These are phyloP conservation scores for Triglochin maritima DNA, from an alignment of 106 monocot genomes.

Conservation along the genomic window DNA sequence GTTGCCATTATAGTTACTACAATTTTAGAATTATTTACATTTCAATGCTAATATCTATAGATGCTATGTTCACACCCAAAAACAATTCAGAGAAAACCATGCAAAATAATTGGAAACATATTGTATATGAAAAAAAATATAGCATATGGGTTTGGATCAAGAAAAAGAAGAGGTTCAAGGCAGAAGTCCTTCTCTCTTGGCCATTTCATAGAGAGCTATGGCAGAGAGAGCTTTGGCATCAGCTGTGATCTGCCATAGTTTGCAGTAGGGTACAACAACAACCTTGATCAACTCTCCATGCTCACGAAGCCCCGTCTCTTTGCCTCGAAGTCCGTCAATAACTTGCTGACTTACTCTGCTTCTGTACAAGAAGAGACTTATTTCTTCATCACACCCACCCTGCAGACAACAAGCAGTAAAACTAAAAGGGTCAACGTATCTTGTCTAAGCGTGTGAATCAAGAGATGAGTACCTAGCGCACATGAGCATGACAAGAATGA, in stretches of 20 bases:
- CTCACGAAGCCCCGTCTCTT: constrained; percentile 69
- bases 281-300: constrained; percentile 96
- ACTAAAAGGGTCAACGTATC: no score
- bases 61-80: no score
- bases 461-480: no score
- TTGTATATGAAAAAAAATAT: no score
- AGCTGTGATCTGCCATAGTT: constrained; percentile 75
- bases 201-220: constrained; percentile 87
- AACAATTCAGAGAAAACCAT: no score
- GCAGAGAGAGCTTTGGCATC: constrained; percentile 83
- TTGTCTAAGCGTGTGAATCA: no score
- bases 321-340: constrained; percentile 54
- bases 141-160: no score
- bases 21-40: no score
- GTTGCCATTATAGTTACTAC: no score
- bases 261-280: constrained; percentile 60
- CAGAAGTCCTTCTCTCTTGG: constrained; percentile 67
- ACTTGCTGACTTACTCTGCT: constrained; percentile 41
- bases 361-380: constrained; percentile 70
- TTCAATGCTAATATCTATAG: no score
- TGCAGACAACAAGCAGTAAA: constrained; percentile 2
- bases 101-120: no score
- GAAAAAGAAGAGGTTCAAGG: neutral
- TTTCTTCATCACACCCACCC: constrained; percentile 97
- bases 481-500: no score